Conservation (phyloP, 495 filamentous ascomycete genomes). For the Xylaria palmicola region DNA sequence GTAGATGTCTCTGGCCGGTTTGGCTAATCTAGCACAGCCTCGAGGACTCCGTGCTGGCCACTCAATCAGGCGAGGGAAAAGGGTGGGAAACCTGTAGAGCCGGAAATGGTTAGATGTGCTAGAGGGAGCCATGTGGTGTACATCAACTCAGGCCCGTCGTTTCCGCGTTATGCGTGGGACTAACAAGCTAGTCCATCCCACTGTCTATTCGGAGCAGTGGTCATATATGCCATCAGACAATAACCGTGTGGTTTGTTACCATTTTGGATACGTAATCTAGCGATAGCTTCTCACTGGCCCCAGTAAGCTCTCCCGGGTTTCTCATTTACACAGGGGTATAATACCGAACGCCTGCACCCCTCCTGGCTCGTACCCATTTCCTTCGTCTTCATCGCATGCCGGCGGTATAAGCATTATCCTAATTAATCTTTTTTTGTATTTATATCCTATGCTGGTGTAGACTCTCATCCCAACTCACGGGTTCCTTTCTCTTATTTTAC, state of each 20-base stretch:
- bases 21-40: background rate
- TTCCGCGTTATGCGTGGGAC: constrained; percentile 5
- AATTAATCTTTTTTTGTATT: background rate
- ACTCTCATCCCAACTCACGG: background rate
- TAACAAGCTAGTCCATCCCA: background rate
- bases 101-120: background rate
- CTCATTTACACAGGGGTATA: constrained; percentile 5
- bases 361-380: background rate
- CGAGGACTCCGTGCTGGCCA: background rate
- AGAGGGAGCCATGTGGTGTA: background rate
- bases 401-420: background rate
- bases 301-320: background rate
- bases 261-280: background rate
- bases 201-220: background rate
- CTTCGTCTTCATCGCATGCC: background rate
- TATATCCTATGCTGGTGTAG: background rate
- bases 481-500: background rate
- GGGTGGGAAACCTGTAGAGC: background rate
- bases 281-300: background rate
- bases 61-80: too few relatives aligned
- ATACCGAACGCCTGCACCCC: constrained; percentile 8
- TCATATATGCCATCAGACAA: background rate
- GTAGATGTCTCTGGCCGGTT: background rate
- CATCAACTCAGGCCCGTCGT: background rate
- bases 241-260: too few relatives aligned